Evolutionary conservation across 306 rosid species (phyloP), one percentile per base, ranked within the genome.

Genomic region (Lithocarpus polystachyus): DNA sequence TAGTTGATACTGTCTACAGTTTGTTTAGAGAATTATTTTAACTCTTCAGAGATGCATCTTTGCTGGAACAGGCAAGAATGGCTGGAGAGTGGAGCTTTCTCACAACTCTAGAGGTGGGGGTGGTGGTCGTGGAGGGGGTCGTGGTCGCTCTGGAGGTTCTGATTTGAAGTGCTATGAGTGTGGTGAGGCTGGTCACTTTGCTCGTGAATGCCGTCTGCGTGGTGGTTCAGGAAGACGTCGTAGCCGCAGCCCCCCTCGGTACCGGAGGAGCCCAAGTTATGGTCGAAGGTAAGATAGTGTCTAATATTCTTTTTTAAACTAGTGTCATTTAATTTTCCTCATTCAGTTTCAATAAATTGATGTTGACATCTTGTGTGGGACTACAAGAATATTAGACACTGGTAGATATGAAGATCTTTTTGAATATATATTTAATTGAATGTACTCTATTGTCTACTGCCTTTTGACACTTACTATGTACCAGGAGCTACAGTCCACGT

Each of bases 181-280:
- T 83, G 99, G 99, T 85, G 99, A 95, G 82, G 94, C 99, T 57
- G 99, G 99, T 56, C 99, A 95, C 75, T 95, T 95, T 89, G 99
- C 99, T 59, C 98, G 99, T 40, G 99, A 95, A 79, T 95, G 99
- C 26, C 98, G 96, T 75, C 18, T 78, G 67, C 97, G 99, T 77
- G 98, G 97, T 80, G 97, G 97, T 77, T 85, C 93, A n/a, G 97
- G 98, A 80, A 90, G 97, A 80, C 95, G 90, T 22, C 94, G 96
- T 29, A 95, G 99, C 73, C 99, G 99, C 37, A 95, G 92, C 28
- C 99, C 99, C 7, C 92, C 96, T 23, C 80, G 98, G 73, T 92
- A 91, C 71, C 98, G 99, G 6, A 87, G 98, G 69, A 95, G 99
- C 84, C 99, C 99, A 60, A 95, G 99, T 77, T 95, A 95, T 83